Percentiles rank a stretch among this genome's conserved stretches.
Evolutionary conservation across 345 rosid genomes (phyloP).

Genomic region (Brassica juncea): DNA sequence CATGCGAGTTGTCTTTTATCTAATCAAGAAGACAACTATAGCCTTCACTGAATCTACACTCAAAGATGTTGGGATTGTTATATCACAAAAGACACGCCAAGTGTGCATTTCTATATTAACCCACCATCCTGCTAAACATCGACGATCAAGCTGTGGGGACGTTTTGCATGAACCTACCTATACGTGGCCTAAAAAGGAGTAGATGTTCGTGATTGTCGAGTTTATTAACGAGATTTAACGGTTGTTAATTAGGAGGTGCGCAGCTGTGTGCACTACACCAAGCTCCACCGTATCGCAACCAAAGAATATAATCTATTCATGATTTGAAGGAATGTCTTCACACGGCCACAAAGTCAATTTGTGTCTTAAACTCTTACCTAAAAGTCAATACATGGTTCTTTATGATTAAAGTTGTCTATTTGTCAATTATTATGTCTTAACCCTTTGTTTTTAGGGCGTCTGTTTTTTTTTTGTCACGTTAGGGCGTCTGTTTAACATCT

Average conservation of each 20-base stretch:
- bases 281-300: background rate
- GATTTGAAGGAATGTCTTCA: conserved; percentile 19
- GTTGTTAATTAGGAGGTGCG: background rate
- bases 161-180: conserved; percentile 5
- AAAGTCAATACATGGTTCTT: conserved; percentile 24
- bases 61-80: background rate
- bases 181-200: conserved; percentile 1
- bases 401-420: background rate
- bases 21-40: background rate
- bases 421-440: background rate
- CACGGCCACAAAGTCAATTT: conserved; percentile 20
- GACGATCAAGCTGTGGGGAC: conserved; percentile 3
- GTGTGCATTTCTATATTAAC: conserved; percentile 19
- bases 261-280: background rate
- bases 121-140: conserved; percentile 16
- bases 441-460: background rate
- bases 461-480: background rate
- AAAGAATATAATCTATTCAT: conserved; percentile 5
- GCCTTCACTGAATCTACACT: background rate
- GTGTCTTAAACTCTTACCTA: conserved; percentile 34
- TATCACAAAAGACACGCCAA: conserved; percentile 1
- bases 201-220: background rate
- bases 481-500: background rate
- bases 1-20: conserved; percentile 17
- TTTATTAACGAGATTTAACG: conserved; percentile 1